Percentiles rank a stretch among this genome's conserved stretches.
These are phyloP conservation scores for Tetrapisispora namnaoensis DNA, from an alignment of 805 yeast genomes.

Conservation along the genomic window DNA sequence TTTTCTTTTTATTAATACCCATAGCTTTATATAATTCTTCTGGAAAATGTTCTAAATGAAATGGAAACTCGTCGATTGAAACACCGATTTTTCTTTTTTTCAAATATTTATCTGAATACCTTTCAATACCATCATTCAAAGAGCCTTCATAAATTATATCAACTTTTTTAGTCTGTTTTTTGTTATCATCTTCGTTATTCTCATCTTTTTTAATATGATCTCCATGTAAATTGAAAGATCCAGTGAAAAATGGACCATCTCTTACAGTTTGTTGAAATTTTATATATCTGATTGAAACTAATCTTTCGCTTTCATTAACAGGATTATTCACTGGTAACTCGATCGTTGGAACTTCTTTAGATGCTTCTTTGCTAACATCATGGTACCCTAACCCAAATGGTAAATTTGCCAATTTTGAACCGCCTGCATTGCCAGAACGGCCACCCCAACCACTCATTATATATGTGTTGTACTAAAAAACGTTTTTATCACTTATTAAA, in stretches of 20 bases:
- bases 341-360: constrained; percentile 33
- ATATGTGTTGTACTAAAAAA: not conserved
- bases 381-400: constrained; percentile 69
- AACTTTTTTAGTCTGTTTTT: constrained; percentile 15
- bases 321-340: constrained; percentile 59
- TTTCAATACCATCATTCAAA: constrained; percentile 57
- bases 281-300: constrained; percentile 45
- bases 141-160: constrained; percentile 32
- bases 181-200: constrained; percentile 14
- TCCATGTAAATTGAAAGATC: constrained; percentile 27
- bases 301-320: constrained; percentile 40
- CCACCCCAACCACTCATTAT: constrained; percentile 6
- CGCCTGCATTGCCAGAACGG: constrained; percentile 32
- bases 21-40: constrained; percentile 63
- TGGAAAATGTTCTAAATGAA: constrained; percentile 61
- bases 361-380: constrained; percentile 40
- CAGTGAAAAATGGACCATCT: constrained; percentile 62
- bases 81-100: constrained; percentile 61
- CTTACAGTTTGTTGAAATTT: constrained; percentile 43
- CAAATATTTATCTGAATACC: constrained; percentile 74
- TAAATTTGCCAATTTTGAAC: constrained; percentile 32
- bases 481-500: not conserved
- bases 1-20: constrained; percentile 51
- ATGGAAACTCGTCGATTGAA: constrained; percentile 72
- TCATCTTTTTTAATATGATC: constrained; percentile 9